Conservation (phyloP, 2,329 filamentous ascomycete genomes). For the Colletotrichum ledebouriae region DNA sequence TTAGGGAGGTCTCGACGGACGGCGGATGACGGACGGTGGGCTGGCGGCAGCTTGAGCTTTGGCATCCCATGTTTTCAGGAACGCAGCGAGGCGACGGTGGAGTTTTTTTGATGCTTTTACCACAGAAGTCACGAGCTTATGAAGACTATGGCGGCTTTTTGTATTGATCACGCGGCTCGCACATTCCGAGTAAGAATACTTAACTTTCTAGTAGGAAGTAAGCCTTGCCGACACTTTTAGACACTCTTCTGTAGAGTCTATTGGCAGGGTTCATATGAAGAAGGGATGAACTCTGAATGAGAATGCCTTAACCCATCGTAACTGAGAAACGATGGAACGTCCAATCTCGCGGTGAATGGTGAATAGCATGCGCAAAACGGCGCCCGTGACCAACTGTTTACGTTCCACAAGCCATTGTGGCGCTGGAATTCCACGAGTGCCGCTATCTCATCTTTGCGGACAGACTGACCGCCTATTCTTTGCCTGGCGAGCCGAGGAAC, state of each 20-base stretch:
- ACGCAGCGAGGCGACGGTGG: constrained; percentile 34
- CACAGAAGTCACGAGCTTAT: constrained; percentile 29
- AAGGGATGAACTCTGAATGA: background rate
- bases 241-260: background rate
- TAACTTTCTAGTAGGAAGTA: background rate
- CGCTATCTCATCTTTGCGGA: too few relatives aligned
- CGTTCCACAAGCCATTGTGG: too few relatives aligned
- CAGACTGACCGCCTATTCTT: background rate
- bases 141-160: constrained; percentile 15
- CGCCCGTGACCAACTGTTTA: too few relatives aligned
- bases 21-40: background rate
- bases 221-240: background rate
- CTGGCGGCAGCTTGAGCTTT: constrained; percentile 20
- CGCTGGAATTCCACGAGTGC: too few relatives aligned
- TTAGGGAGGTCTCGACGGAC: background rate
- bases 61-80: background rate
- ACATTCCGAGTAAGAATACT: background rate
- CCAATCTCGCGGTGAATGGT: too few relatives aligned
- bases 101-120: constrained; percentile 25
- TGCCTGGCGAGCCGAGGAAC: background rate
- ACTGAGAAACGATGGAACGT: too few relatives aligned
- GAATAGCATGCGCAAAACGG: too few relatives aligned
- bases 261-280: background rate
- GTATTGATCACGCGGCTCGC: constrained; percentile 7
- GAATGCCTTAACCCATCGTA: too few relatives aligned